These are phyloP conservation scores for Turritis glabra DNA, from an alignment of 345 rosid genomes.

Conservation along the genomic window DNA sequence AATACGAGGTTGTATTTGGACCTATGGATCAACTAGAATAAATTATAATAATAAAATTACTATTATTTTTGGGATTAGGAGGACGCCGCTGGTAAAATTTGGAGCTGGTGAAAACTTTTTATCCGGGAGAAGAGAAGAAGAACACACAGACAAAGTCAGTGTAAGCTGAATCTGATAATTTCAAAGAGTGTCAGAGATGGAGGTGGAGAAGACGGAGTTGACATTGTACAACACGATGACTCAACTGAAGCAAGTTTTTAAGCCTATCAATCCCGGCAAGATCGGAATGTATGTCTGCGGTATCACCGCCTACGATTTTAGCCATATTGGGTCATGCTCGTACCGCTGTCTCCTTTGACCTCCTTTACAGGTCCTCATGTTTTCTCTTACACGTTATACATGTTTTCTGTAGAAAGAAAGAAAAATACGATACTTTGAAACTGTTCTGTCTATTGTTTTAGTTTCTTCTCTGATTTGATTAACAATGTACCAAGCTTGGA, in stretches of 20 bases:
- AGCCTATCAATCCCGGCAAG: slow-evolving; percentile 51
- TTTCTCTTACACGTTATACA: no score
- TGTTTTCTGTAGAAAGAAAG: no score
- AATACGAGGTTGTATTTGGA: neutral
- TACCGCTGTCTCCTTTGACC: slow-evolving; percentile 74
- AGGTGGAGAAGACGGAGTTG: slow-evolving; percentile 36
- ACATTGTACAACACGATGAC: slow-evolving; percentile 67
- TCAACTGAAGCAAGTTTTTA: slow-evolving; percentile 54
- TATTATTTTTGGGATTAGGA: no score
- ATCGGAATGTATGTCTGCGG: slow-evolving; percentile 91
- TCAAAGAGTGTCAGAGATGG: neutral
- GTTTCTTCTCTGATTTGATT: neutral
- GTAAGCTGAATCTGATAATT: no score
- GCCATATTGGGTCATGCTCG: slow-evolving; percentile 90
- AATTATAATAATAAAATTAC: no score
- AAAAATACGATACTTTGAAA: neutral
- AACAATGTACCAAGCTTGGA: neutral
- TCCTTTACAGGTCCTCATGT: slow-evolving; percentile 50
- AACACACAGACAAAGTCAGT: no score
- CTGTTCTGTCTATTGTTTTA: neutral
- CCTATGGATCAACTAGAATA: neutral
- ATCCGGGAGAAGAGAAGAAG: no score
- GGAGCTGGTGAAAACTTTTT: no score
- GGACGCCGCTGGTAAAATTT: no score
- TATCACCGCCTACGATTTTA: slow-evolving; percentile 75